phyloP scores from a whole-genome alignment of 176 grass and related monocot species.

The Sorghum bicolor region Sorghum_bicolor_NCBIv3 NC_012875.2:37703001-37703500 shows the following conservation, averaged over 20 bases:
- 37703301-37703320: not conserved
- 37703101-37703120: constrained; percentile 8
- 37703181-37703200: not conserved
- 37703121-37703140: not conserved
- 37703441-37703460: constrained; percentile 91
- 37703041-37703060: not conserved
- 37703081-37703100: not conserved
- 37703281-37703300: not conserved
- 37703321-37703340: not conserved
- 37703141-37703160: not conserved
- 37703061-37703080: not conserved
- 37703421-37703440: constrained; percentile 73
- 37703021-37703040: not conserved
- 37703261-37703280: not conserved
- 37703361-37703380: constrained; percentile 97
- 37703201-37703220: not conserved
- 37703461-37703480: constrained; percentile 82
- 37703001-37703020: not conserved
- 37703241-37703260: not conserved
- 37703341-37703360: constrained; percentile 82
- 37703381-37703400: constrained; percentile 61
- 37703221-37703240: not conserved
- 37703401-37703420: constrained; percentile 54
- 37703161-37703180: constrained; percentile 19
- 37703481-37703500: constrained; percentile 72